Conservation (phyloP, 2,329 filamentous ascomycete species). For the Dendrostoma leiphaemia region DNA sequence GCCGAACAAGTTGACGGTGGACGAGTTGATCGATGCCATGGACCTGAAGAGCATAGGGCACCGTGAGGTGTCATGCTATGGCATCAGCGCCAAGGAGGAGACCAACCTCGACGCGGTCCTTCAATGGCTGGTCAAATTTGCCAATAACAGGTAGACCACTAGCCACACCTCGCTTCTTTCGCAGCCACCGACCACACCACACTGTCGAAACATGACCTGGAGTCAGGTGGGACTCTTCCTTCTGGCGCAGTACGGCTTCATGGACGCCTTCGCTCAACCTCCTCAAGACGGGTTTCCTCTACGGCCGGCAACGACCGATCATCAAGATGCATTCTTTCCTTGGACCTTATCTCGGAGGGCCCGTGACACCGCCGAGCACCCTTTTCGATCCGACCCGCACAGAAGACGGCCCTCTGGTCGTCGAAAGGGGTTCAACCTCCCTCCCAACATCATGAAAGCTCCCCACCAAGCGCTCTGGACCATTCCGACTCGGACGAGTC, state of each 20-base stretch:
- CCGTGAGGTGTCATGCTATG: slow-evolving; percentile 96
- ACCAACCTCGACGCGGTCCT: slow-evolving; percentile 97
- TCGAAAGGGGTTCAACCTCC: no score
- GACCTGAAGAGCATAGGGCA: slow-evolving; percentile 85
- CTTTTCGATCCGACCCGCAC: background rate
- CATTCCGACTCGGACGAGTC: background rate
- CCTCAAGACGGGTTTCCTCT: slow-evolving; percentile 18
- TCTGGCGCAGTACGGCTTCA: slow-evolving; percentile 15
- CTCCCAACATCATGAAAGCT: no score
- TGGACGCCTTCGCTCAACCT: slow-evolving; percentile 5
- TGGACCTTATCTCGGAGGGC: background rate
- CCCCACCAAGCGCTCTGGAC: no score
- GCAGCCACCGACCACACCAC: slow-evolving; percentile 2
- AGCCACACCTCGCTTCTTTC: background rate
- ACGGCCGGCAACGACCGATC: slow-evolving; percentile 20
- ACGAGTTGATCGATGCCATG: slow-evolving; percentile 91
- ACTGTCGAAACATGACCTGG: background rate
- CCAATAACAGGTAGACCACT: slow-evolving; percentile 58
- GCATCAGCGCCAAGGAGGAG: slow-evolving; percentile 97
- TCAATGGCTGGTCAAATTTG: slow-evolving; percentile 91
- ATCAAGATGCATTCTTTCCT: slow-evolving; percentile 14
- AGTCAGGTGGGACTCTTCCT: slow-evolving; percentile 11
- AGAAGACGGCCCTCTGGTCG: background rate
- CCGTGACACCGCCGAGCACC: slow-evolving; percentile 3
- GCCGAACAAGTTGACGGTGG: slow-evolving; percentile 83